Conservation (phyloP, 106 monocot genomes). For the Dendrobium chrysotoxum region DNA sequence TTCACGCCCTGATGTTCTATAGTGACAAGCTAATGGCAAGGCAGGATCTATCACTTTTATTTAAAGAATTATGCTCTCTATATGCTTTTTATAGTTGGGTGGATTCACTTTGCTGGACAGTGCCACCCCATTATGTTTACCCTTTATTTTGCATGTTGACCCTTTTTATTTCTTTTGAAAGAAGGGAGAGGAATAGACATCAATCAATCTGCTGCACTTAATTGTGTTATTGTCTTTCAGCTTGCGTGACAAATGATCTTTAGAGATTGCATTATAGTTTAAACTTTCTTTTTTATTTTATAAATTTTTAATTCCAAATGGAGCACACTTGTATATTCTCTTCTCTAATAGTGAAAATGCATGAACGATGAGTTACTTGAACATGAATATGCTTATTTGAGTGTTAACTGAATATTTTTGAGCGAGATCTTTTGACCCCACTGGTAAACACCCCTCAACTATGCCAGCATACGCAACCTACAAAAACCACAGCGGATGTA, state of each 20-base stretch:
- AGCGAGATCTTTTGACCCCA: no score
- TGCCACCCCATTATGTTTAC: background rate
- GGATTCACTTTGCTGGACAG: background rate
- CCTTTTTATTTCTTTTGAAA: background rate
- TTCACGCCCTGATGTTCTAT: no score
- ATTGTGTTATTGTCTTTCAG: slow-evolving; percentile 1
- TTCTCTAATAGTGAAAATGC: no score
- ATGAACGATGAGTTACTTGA: no score
- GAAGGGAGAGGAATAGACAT: background rate
- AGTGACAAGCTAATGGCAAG: background rate
- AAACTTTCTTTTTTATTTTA: no score
- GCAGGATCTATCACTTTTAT: background rate
- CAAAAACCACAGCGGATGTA: no score
- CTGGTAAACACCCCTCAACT: no score
- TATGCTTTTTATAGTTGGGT: background rate
- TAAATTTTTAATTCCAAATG: no score
- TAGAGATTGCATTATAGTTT: background rate
- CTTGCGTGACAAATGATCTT: background rate
- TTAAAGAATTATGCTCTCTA: background rate
- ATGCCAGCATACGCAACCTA: no score
- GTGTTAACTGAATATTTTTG: no score
- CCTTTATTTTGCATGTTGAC: background rate
- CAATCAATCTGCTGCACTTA: background rate
- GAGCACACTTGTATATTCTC: no score
- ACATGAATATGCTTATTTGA: no score